A percentile compares a stretch with the other conserved stretches of the same genome.
These are phyloP conservation scores for Aegilops speltoides DNA, from an alignment of 176 grass and related monocot genomes.

Conservation along the genomic window DNA sequence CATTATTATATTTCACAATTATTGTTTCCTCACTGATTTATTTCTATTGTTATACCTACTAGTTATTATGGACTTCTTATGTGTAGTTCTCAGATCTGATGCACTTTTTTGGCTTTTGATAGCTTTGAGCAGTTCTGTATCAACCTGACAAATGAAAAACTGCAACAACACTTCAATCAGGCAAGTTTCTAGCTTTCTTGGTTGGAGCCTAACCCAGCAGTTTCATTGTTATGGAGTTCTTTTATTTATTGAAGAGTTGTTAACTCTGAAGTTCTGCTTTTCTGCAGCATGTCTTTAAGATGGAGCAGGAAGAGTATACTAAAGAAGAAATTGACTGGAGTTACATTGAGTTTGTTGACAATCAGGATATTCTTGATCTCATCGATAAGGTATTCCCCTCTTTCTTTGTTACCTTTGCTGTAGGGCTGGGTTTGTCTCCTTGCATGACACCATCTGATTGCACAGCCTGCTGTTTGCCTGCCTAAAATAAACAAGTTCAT, in stretches of 20 bases:
- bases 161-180: conserved; percentile 99
- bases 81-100: conserved; percentile 4
- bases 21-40: neutral
- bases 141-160: conserved; percentile 99
- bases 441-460: neutral
- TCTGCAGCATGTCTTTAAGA: conserved; percentile 98
- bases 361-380: conserved; percentile 96
- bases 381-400: conserved; percentile 71
- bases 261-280: conserved; percentile 35
- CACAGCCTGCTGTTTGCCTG: neutral
- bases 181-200: conserved; percentile 35
- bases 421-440: neutral
- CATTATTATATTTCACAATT: neutral
- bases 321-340: conserved; percentile 99
- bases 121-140: conserved; percentile 99
- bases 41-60: neutral
- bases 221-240: neutral
- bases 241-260: conserved; percentile 7
- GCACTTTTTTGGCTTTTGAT: conserved; percentile 29
- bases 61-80: conserved; percentile 4
- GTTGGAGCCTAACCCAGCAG: neutral
- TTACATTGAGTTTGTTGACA: conserved; percentile 98
- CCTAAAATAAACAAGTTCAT: neutral
- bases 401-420: neutral
- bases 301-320: conserved; percentile 99